These are phyloP conservation scores for Thyridium curvatum DNA, from an alignment of 2,329 filamentous ascomycete species.

Conservation along the genomic window DNA sequence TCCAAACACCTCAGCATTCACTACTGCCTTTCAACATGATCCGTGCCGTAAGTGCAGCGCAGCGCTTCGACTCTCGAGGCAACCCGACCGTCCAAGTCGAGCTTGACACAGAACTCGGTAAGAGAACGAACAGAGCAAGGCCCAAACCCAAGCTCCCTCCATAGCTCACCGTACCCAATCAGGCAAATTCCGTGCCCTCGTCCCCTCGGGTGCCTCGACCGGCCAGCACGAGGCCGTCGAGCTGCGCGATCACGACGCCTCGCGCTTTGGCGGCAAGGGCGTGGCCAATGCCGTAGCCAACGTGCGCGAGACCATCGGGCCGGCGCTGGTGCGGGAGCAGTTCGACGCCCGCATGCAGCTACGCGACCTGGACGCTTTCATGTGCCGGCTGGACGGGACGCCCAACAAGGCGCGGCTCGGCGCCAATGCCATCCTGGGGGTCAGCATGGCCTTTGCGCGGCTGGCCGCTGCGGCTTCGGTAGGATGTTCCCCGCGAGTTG, in stretches of 20 bases:
- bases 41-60: no score
- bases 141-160: background rate
- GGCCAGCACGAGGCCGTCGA: conserved; percentile 25
- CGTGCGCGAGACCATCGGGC: conserved; percentile 47
- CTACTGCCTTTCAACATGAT: no score
- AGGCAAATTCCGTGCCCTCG: conserved; percentile 22
- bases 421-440: conserved; percentile 54
- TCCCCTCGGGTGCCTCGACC: conserved; percentile 26
- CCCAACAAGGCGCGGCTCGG: conserved; percentile 52
- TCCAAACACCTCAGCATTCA: no score
- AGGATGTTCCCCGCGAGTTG: no score
- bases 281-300: conserved; percentile 49
- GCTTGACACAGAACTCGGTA: conserved; percentile 18
- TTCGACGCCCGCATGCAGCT: conserved; percentile 47
- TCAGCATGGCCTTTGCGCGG: conserved; percentile 53
- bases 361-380: conserved; percentile 44
- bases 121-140: background rate
- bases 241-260: conserved; percentile 40
- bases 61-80: conserved; percentile 25
- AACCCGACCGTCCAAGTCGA: conserved; percentile 26
- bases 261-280: conserved; percentile 47
- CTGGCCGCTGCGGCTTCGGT: conserved; percentile 47
- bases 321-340: conserved; percentile 44
- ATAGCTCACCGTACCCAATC: background rate
- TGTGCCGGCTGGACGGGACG: conserved; percentile 49